Conservation (phyloP, 805 yeast genomes). For the Gaillardinia entomophila region DNA sequence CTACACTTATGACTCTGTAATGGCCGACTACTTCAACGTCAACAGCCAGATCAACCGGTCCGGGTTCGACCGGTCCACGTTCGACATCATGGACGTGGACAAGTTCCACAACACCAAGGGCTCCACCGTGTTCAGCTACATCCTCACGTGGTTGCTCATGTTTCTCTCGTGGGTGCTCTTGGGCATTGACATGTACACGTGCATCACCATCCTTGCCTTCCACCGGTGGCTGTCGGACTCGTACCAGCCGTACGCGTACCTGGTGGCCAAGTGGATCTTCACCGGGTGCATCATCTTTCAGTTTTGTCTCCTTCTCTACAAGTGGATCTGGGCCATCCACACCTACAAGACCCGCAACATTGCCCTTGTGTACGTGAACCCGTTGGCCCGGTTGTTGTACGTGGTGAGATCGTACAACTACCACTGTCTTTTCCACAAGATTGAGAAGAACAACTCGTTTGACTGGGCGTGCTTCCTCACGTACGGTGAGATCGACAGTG, state of each 20-base stretch:
- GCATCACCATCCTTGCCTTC: slow-evolving; percentile 66
- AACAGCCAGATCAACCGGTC: slow-evolving; percentile 22
- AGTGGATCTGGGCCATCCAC: slow-evolving; percentile 51
- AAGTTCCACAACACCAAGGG: slow-evolving; percentile 40
- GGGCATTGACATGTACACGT: slow-evolving; percentile 73
- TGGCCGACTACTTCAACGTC: slow-evolving; percentile 12
- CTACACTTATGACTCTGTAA: too few species aligned
- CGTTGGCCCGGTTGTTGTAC: slow-evolving; percentile 53
- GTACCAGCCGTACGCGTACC: slow-evolving; percentile 39
- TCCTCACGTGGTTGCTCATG: slow-evolving; percentile 40
- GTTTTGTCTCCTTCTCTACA: slow-evolving; percentile 50
- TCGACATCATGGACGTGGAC: slow-evolving; percentile 43
- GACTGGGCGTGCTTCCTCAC: slow-evolving; percentile 66
- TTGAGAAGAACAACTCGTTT: slow-evolving; percentile 54
- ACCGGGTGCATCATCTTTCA: slow-evolving; percentile 77
- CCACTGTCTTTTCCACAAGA: slow-evolving; percentile 67
- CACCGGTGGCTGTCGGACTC: slow-evolving; percentile 60
- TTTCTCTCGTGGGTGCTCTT: slow-evolving; percentile 47
- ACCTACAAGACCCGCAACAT: slow-evolving; percentile 58
- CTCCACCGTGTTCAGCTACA: slow-evolving; percentile 40
- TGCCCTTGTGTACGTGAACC: slow-evolving; percentile 63
- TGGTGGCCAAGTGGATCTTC: slow-evolving; percentile 64
- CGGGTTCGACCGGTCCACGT: slow-evolving; percentile 35
- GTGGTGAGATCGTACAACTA: slow-evolving; percentile 53
- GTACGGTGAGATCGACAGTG: slow-evolving; percentile 60